Conservation (phyloP, 495 filamentous ascomycete genomes). For the Penicillium ochrochloron region DNA sequence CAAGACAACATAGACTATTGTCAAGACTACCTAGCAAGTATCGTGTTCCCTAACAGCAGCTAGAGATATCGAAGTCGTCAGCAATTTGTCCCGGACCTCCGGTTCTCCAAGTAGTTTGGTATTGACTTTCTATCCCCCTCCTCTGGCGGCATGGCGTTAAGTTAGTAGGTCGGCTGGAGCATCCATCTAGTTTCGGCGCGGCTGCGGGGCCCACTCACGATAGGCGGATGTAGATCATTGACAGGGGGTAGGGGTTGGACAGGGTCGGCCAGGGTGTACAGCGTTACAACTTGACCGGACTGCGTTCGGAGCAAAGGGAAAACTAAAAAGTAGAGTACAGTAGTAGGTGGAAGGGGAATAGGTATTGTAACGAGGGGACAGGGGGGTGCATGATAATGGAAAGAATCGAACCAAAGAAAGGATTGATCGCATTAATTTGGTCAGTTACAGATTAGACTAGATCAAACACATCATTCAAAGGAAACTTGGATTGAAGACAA, state of each 20-base stretch:
- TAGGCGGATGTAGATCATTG: conserved; percentile 85
- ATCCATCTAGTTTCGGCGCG: conserved; percentile 81
- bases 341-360: not conserved
- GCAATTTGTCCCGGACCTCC: not conserved
- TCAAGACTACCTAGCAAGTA: not conserved
- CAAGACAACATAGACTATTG: not conserved
- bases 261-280: conserved; percentile 8
- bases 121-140: conserved; percentile 4
- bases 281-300: conserved; percentile 12
- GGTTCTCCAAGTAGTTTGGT: not conserved
- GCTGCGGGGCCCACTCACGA: conserved; percentile 74
- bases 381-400: not conserved
- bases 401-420: not conserved
- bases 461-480: not conserved
- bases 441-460: conserved; percentile 1
- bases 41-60: not conserved
- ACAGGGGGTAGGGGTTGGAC: conserved; percentile 64
- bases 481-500: not conserved
- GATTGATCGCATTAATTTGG: not conserved
- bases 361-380: not conserved
- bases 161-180: conserved; percentile 52
- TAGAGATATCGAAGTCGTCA: not conserved
- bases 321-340: not conserved
- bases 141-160: not conserved
- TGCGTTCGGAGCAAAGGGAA: conserved; percentile 5